A percentile compares a stretch with the other conserved stretches of the same genome.
phyloP scores from a whole-genome alignment of 2,329 filamentous ascomycete species.

The Incumbomyces delicatus region DNA sequence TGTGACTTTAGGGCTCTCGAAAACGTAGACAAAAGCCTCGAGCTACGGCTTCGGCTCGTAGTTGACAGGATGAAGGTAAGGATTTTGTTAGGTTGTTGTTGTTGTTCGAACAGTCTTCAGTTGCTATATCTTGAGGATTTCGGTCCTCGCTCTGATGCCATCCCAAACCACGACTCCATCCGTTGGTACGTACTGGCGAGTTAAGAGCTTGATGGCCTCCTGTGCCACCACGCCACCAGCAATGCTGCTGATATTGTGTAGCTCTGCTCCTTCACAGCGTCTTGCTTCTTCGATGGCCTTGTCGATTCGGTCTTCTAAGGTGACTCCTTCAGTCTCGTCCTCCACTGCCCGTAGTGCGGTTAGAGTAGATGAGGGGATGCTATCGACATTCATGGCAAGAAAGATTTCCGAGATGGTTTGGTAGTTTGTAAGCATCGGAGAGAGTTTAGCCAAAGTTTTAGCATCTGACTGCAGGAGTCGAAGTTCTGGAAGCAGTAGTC shows the following conservation, averaged over 20 bases:
- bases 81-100: no score
- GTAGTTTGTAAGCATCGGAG: constrained; percentile 33
- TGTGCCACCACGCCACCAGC: constrained; percentile 92
- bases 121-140: constrained; percentile 16
- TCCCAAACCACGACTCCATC: constrained; percentile 57
- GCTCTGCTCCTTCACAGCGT: constrained; percentile 69
- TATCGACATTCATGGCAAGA: constrained; percentile 46
- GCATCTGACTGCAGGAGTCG: constrained; percentile 11
- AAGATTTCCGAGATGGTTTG: constrained; percentile 59
- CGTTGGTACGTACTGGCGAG: constrained; percentile 56
- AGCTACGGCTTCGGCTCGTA: no score
- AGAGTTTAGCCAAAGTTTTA: constrained; percentile 11
- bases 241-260: constrained; percentile 85
- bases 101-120: no score
- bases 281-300: constrained; percentile 57
- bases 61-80: no score
- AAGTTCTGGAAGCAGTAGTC: constrained; percentile 20
- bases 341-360: constrained; percentile 27
- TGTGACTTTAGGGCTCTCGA: no score
- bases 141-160: constrained; percentile 47
- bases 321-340: constrained; percentile 31
- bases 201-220: constrained; percentile 77
- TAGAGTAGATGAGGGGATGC: constrained; percentile 25
- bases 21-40: no score
- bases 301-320: constrained; percentile 32